Evolutionary conservation across 768 basidiomycete genomes (phyloP).

Genomic region (Leucocoprinus birnbaumii): DNA sequence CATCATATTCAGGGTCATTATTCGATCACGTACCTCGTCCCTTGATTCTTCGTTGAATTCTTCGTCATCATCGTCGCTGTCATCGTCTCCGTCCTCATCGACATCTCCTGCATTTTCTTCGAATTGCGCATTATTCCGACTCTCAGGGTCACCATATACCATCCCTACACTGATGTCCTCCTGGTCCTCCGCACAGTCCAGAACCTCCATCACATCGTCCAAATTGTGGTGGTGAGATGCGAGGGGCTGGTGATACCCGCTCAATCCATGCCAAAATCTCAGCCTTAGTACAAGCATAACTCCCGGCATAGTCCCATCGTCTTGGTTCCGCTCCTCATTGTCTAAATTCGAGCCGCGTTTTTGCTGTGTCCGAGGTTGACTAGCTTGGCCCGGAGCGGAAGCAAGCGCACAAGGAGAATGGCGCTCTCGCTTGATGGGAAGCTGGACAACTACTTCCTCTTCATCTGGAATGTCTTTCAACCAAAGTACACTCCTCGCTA

Average conservation of each 20-base stretch:
- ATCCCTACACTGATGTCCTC: constrained; percentile 24
- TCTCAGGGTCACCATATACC: constrained; percentile 18
- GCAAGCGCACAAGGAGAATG: neutral
- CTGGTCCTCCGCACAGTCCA: constrained; percentile 38
- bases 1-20: neutral
- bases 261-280: constrained; percentile 37
- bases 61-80: neutral
- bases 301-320: constrained; percentile 19
- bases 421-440: constrained; percentile 21
- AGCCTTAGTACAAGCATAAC: constrained; percentile 29
- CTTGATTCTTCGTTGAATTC: neutral
- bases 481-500: constrained; percentile 38
- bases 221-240: constrained; percentile 32
- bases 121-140: neutral
- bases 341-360: neutral
- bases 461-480: constrained; percentile 39
- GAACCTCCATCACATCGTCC: constrained; percentile 38
- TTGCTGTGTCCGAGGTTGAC: neutral
- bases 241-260: constrained; percentile 36
- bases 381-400: neutral
- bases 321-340: neutral
- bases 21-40: neutral
- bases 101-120: neutral
- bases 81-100: constrained; percentile 20
- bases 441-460: constrained; percentile 23